Conservation (phyloP, 2,329 filamentous ascomycete genomes). For the Nothopassalora personata region DNA sequence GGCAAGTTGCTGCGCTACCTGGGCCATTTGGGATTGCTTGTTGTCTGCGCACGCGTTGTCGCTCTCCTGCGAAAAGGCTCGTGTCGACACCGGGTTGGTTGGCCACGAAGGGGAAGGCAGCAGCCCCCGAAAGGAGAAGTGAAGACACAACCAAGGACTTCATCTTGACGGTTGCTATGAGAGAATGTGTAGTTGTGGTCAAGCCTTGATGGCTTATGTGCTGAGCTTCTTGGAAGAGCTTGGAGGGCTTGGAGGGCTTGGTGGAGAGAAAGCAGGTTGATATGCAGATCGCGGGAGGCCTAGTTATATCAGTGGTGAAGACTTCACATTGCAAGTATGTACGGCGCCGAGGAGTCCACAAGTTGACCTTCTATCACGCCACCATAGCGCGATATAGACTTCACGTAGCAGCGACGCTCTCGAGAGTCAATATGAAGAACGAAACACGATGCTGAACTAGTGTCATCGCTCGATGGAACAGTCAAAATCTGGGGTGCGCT, state of each 20-base stretch:
- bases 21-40: conserved; percentile 17
- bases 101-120: conserved; percentile 38
- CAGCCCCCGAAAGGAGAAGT: conserved; percentile 24
- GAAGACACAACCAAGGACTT: conserved; percentile 22
- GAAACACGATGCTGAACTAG: background rate
- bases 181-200: background rate
- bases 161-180: conserved; percentile 15
- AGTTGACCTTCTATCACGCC: background rate
- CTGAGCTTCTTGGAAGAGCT: background rate
- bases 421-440: background rate
- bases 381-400: conserved; percentile 1
- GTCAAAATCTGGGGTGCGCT: background rate
- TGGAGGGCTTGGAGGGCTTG: background rate
- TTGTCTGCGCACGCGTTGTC: conserved; percentile 24
- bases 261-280: background rate
- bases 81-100: conserved; percentile 35
- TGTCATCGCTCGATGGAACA: background rate
- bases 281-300: background rate
- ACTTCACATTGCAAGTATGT: background rate
- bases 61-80: conserved; percentile 26
- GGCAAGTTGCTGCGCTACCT: conserved; percentile 30
- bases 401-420: background rate
- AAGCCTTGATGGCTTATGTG: background rate
- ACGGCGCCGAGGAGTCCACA: conserved; percentile 1
- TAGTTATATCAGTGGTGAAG: background rate